phyloP scores from a whole-genome alignment of 2,329 filamentous ascomycete species.

The Diaporthe longicolla region DNA sequence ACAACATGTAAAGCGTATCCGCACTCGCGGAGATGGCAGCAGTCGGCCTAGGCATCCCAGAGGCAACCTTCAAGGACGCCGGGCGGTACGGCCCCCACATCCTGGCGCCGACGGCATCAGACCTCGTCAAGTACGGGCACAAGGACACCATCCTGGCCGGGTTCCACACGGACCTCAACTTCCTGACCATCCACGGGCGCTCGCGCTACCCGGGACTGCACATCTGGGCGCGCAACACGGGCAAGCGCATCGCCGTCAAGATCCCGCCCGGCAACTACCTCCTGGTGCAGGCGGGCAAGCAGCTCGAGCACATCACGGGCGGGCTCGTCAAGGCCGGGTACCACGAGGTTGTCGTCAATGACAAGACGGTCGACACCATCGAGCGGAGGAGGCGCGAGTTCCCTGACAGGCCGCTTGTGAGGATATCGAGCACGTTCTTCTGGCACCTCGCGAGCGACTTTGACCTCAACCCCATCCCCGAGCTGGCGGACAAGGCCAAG shows the following conservation, averaged over 20 bases:
- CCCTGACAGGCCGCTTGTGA: slow-evolving; percentile 65
- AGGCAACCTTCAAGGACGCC: slow-evolving; percentile 67
- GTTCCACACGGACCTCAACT: slow-evolving; percentile 76
- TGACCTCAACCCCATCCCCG: slow-evolving; percentile 66
- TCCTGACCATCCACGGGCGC: slow-evolving; percentile 75
- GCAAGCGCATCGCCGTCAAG: slow-evolving; percentile 69
- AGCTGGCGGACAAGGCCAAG: slow-evolving; percentile 60
- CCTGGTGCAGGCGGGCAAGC: slow-evolving; percentile 74
- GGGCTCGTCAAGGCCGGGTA: slow-evolving; percentile 73
- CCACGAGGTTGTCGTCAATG: slow-evolving; percentile 73
- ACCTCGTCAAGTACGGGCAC: slow-evolving; percentile 66
- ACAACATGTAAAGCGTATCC: slow-evolving; percentile 58
- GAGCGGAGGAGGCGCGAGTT: slow-evolving; percentile 56
- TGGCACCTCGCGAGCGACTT: slow-evolving; percentile 72
- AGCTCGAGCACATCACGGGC: slow-evolving; percentile 73
- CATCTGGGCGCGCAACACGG: slow-evolving; percentile 75
- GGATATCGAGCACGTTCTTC: slow-evolving; percentile 74
- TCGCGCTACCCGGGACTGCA: slow-evolving; percentile 73
- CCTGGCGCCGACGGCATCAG: slow-evolving; percentile 72
- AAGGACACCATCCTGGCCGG: slow-evolving; percentile 73
- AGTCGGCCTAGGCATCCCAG: slow-evolving; percentile 67
- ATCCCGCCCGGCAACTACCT: slow-evolving; percentile 71
- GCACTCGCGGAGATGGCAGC: slow-evolving; percentile 72
- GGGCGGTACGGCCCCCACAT: slow-evolving; percentile 73
- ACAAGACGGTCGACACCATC: slow-evolving; percentile 64